Conservation (phyloP, 768 basidiomycete genomes). For the Suillus hirtellus region DNA sequence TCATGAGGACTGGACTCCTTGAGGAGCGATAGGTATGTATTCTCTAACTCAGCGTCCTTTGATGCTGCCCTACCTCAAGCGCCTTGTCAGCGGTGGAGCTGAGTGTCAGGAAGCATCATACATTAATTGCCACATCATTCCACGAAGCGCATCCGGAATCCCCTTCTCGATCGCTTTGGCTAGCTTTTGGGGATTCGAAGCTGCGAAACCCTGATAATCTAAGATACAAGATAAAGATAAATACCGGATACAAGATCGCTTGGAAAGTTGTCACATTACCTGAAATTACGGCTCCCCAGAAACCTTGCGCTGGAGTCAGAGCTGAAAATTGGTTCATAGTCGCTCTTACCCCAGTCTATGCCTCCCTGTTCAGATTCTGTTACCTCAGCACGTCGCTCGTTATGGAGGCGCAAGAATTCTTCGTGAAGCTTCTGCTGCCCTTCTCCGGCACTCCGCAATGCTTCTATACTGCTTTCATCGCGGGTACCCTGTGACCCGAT, state of each 20-base stretch:
- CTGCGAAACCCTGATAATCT: constrained; percentile 91
- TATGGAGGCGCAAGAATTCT: constrained; percentile 70
- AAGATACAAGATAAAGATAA: constrained; percentile 17
- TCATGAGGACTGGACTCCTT: constrained; percentile 88
- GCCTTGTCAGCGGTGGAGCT: constrained; percentile 15
- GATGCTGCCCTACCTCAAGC: constrained; percentile 74
- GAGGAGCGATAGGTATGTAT: constrained; percentile 74
- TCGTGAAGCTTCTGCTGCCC: constrained; percentile 74
- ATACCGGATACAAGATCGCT: constrained; percentile 4
- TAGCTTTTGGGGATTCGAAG: constrained; percentile 73
- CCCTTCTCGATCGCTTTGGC: constrained; percentile 90
- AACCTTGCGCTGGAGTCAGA: constrained; percentile 51
- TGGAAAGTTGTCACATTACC: constrained; percentile 42
- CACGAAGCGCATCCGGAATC: constrained; percentile 83
- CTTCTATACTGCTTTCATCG: constrained; percentile 40
- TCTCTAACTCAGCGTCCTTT: constrained; percentile 86
- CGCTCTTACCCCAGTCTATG: constrained; percentile 77
- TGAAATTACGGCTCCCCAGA: constrained; percentile 94
- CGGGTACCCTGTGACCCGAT: constrained; percentile 47
- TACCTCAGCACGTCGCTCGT: constrained; percentile 47
- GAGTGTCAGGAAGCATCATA: constrained; percentile 32
- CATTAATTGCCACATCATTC: constrained; percentile 98
- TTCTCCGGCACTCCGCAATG: constrained; percentile 52
- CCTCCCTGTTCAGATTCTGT: constrained; percentile 38
- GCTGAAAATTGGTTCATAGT: background rate